Conservation (phyloP, 495 filamentous ascomycete species). For the Penicillium taxi region DNA sequence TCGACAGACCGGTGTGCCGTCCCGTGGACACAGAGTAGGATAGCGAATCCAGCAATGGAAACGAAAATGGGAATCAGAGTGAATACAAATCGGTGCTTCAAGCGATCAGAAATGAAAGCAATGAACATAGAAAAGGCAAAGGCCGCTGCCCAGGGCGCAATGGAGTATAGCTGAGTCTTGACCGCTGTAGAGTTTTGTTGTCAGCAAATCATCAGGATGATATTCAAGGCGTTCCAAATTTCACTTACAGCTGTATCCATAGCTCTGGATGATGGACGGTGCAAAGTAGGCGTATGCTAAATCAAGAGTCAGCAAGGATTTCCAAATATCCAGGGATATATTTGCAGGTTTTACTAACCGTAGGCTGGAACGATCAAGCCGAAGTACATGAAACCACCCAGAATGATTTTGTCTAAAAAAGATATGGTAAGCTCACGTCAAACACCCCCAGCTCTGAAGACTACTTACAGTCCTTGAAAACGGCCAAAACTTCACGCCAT, state of each 20-base stretch:
- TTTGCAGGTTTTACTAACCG: constrained; percentile 33
- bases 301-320: background rate
- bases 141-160: constrained; percentile 80
- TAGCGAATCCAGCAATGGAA: constrained; percentile 60
- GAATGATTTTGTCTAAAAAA: constrained; percentile 49
- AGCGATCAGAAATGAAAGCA: constrained; percentile 58
- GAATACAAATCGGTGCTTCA: constrained; percentile 69
- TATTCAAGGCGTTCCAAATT: too few relatives aligned
- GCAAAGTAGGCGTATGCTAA: constrained; percentile 65
- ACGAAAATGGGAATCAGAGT: constrained; percentile 56
- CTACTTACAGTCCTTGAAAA: constrained; percentile 66
- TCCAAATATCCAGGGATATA: background rate
- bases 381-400: constrained; percentile 84
- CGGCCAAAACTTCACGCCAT: constrained; percentile 52
- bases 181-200: constrained; percentile 36
- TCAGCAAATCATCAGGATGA: too few relatives aligned
- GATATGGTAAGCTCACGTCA: constrained; percentile 3
- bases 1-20: constrained; percentile 47
- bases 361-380: constrained; percentile 81
- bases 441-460: background rate
- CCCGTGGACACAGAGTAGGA: constrained; percentile 59
- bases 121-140: constrained; percentile 70
- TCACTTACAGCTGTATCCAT: constrained; percentile 46
- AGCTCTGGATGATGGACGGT: constrained; percentile 64
- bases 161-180: constrained; percentile 68